A percentile compares a stretch with the other conserved stretches of the same genome.
phyloP scores from a whole-genome alignment of 2,329 filamentous ascomycete genomes.

The Fusarium lateritium region DNA sequence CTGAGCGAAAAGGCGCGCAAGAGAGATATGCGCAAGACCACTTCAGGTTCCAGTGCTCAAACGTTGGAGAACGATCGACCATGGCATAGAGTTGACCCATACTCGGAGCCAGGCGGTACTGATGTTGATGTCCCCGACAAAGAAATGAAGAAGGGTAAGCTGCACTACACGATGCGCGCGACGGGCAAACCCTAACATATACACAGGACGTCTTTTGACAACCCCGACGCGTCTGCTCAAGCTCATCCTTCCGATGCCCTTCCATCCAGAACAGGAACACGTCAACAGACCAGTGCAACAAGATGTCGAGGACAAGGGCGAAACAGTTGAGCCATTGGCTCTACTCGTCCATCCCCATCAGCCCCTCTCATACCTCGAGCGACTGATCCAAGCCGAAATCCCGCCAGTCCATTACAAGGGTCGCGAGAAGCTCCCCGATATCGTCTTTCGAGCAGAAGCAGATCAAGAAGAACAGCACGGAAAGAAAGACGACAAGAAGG shows the following conservation, averaged over 20 bases:
- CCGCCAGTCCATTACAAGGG: conserved; percentile 77
- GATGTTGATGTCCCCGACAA: conserved; percentile 36
- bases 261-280: conserved; percentile 57
- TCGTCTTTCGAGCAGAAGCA: conserved; percentile 86
- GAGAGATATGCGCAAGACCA: conserved; percentile 42
- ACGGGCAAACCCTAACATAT: neutral
- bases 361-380: conserved; percentile 90
- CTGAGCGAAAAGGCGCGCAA: conserved; percentile 41
- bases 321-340: conserved; percentile 81
- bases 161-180: too few species aligned
- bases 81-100: conserved; percentile 44
- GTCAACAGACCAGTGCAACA: conserved; percentile 60
- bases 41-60: conserved; percentile 46
- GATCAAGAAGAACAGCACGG: conserved; percentile 68
- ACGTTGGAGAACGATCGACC: conserved; percentile 47
- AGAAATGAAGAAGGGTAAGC: conserved; percentile 44
- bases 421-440: conserved; percentile 77
- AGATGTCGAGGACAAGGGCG: conserved; percentile 51
- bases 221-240: conserved; percentile 87
- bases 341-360: conserved; percentile 91
- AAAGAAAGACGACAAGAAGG: conserved; percentile 54
- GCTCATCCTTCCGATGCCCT: conserved; percentile 79
- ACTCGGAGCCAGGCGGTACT: conserved; percentile 30
- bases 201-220: conserved; percentile 79
- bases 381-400: conserved; percentile 89